Base-by-base conservation (phyloP, 2,329 filamentous ascomycete genomes). In the Neopestalotiopsis rosae region DNA sequence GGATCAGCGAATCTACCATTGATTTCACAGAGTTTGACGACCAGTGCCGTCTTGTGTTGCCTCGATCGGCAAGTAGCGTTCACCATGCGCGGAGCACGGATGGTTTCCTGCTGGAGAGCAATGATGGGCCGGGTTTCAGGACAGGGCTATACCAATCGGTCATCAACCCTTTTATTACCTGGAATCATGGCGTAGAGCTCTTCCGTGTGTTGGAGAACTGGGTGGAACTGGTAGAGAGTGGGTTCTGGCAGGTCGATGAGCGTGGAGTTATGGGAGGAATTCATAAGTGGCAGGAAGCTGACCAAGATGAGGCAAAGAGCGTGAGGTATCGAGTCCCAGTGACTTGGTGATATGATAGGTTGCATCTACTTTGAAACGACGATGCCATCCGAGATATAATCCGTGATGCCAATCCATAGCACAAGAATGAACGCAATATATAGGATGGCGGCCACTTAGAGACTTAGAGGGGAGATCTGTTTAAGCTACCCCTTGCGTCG, bases 121-220 rank as follows among this genome's bases (percentile, higher is more conserved):
- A 4, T 14, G 57, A 34, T 14, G 57, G 45, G 3, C 7, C 20
- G 5, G 45, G 45, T 7, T 52, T 52, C 45, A 52, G 17, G 5
- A 32, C 65, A 14, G 56, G 65, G 3, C 40, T 52, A 4, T 57
- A 56, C 30, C 59, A 67, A 42, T 57, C 28, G 58, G 45, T n/a
- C 17, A 49, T 40, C 42, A 67, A 67, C 45, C 34, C 14, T 24
- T 62, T 58, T 42, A 17, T 20, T n/a, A 13, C 20, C 42, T 17
- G 30, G 59, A 34, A 59, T 30, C 57, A 67, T 17, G 66, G 52
- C 7, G 65, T 67, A 5, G n/a, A 42, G 34, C 56, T 67, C 17
- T 67, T 61, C 65, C 56, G 56, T 12, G 66, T 62, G 10, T 38
- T 67, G n/a, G 66, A 62, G 42, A 57, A 62, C 42, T 67, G 66